Base-by-base conservation (phyloP, 1,284 basidiomycete species). In the Rhodotorula sp. region DNA sequence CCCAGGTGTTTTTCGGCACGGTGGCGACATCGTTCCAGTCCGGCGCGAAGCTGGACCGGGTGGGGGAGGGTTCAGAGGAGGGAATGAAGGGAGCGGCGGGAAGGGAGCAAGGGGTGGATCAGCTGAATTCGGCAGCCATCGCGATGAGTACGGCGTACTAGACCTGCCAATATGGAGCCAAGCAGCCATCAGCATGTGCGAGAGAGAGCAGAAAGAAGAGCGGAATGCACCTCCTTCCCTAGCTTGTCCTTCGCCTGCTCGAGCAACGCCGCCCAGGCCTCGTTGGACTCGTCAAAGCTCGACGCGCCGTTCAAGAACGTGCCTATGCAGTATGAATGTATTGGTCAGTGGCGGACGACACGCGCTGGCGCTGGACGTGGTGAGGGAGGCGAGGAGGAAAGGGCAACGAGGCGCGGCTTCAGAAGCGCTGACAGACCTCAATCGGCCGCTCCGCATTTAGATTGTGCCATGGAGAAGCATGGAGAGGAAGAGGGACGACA, bases 291-390 rank as follows among this genome's bases (percentile, higher is more conserved):
- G 3, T 48, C 44, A 1, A 67, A 17, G 54, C 27, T 29, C 13
- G 21, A 15, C 6, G 54, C 39, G 21, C 54, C 66, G 39, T 67
- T 54, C 8, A 67, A 46, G n/a, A 50, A 67, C 0, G 60, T 61
- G 5, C 60, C 60, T 56, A 34, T 27, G 34, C 21, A 8, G 1
- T 15, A 9, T 2, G 6, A 22, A 9, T 9, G 10, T n/a, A n/a
- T 10, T 4, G 15, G 15, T 7, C 44, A 17, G 13, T 19, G 15
- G 44, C 44, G 44, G 44, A n/a, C n/a, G n/a, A n/a, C n/a, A n/a
- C n/a, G n/a, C n/a, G n/a, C n/a, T n/a, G n/a, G n/a, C n/a, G n/a
- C n/a, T n/a, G n/a, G n/a, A n/a, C n/a, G n/a, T n/a, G n/a, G n/a
- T n/a, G 44, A 44, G 4, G 19, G 44, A 17, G 3, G 44, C 44